Evolutionary conservation across 2,329 filamentous ascomycete genomes (phyloP).

Genomic region (Calycina herbarum): DNA sequence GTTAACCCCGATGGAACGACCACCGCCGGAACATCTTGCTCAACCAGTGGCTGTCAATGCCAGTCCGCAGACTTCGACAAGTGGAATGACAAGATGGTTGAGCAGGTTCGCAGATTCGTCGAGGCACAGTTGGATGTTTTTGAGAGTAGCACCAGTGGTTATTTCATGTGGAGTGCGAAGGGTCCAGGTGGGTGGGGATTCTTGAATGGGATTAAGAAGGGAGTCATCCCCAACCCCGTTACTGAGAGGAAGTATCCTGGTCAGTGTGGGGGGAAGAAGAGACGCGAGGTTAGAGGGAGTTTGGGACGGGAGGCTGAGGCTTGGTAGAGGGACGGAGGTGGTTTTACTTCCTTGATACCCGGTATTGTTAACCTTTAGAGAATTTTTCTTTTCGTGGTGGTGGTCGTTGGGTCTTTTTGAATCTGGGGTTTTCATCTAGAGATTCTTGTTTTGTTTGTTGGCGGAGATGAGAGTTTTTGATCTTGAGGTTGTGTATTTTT

Average conservation of each 20-base stretch:
- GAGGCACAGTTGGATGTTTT: slow-evolving; percentile 45
- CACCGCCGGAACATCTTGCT: slow-evolving; percentile 38
- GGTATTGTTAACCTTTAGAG: neutral
- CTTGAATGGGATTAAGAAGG: slow-evolving; percentile 40
- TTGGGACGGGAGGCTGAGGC: slow-evolving; percentile 11
- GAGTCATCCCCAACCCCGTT: slow-evolving; percentile 39
- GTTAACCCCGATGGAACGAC: slow-evolving; percentile 42
- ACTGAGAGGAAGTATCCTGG: slow-evolving; percentile 28
- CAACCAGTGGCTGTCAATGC: slow-evolving; percentile 41
- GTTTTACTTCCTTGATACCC: slow-evolving; percentile 1
- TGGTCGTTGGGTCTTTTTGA: neutral
- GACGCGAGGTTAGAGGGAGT: slow-evolving; percentile 17
- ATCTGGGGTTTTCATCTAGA: neutral
- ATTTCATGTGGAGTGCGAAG: slow-evolving; percentile 44
- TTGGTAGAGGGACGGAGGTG: neutral
- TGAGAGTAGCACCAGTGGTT: slow-evolving; percentile 40
- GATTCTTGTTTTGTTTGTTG: neutral
- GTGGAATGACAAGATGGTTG: slow-evolving; percentile 39
- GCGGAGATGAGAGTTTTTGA: neutral
- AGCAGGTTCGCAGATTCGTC: slow-evolving; percentile 40
- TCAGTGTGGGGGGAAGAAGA: slow-evolving; percentile 24
- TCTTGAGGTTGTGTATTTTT: neutral
- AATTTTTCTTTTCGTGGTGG: neutral
- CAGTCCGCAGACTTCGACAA: slow-evolving; percentile 35
- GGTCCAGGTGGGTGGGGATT: slow-evolving; percentile 42